Evolutionary conservation across 2,329 filamentous ascomycete genomes (phyloP).

Genomic region (Ophiostoma himal-ulmi): DNA sequence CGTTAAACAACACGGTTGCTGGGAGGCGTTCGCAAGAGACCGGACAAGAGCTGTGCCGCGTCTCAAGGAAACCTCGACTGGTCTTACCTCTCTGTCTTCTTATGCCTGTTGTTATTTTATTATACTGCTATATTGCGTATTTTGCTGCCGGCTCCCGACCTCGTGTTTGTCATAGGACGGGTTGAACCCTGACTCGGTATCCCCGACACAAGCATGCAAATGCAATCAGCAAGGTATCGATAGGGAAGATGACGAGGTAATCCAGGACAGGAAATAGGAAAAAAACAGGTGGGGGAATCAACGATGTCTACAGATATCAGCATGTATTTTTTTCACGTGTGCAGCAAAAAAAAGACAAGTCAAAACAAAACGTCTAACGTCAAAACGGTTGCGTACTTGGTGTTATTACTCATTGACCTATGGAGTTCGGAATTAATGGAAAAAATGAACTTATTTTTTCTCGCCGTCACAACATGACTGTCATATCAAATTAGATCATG

Average conservation of each 20-base stretch:
- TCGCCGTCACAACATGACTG: too few species aligned
- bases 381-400: not conserved
- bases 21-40: not conserved
- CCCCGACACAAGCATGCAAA: not conserved
- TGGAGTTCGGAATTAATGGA: not conserved
- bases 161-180: not conserved
- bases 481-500: not conserved
- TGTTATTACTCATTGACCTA: conserved; percentile 9
- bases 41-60: conserved; percentile 15
- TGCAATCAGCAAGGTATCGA: not conserved
- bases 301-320: conserved; percentile 13
- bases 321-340: conserved; percentile 15
- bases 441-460: not conserved
- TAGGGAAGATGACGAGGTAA: not conserved
- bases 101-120: not conserved
- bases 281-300: conserved; percentile 3
- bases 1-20: conserved; percentile 57
- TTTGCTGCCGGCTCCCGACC: not conserved
- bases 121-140: not conserved
- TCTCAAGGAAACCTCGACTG: conserved; percentile 8
- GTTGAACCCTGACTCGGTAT: not conserved
- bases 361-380: conserved; percentile 1
- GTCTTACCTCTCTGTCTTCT: not conserved
- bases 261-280: conserved; percentile 1
- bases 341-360: not conserved